Evolutionary conservation across 148 eudicot genomes (phyloP), one percentile per base, ranked within the genome.

Genomic region (Oxyria digyna): DNA sequence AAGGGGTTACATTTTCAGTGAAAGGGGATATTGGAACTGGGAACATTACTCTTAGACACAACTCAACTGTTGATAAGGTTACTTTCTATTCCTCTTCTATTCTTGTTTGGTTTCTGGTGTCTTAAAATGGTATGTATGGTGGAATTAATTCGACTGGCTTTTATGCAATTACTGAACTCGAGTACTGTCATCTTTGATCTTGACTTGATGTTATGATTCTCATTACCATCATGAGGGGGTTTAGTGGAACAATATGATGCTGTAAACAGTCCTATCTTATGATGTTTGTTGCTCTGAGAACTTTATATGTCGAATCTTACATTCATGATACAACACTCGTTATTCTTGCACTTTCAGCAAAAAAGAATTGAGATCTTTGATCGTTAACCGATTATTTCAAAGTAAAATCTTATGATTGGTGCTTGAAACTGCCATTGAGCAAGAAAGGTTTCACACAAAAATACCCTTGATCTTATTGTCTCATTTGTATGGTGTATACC

Each of bases 1-100:
- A 87, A 77, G 88, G 88, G 7, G 86, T 87, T 52, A 82, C 83
- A 49, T 84, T 87, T 74, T 84, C 91, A n/a, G 73, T 86, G 6
- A 82, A 76, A 74, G 88, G 91, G 49, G 91, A 87, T 63, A 87
- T 87, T 70, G 91, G 91, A 27, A 71, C 83, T 33, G 88, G 88
- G 33, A 87, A 87, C 74, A 84, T 82, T 45, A 81, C 87, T 14
- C 81, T 78, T 49, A 79, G 83, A 66, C 86, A 81, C 48, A 84
- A 79, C 67, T 69, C 81, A 67, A 78, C 86, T 31, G 71, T 79
- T 7, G 85, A 87, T 66, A 84, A 87, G 85, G 91, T 86, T 65
- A 13, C 59, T 24, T 13, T 52, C 65, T 54, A 15, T 55, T 27
- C 31, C 59, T 67, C 17, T 35, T n/a, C 21, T 29, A 2, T 48